phyloP scores from a whole-genome alignment of 257 asterid genomes.

The Thymus mandschuricus region DNA sequence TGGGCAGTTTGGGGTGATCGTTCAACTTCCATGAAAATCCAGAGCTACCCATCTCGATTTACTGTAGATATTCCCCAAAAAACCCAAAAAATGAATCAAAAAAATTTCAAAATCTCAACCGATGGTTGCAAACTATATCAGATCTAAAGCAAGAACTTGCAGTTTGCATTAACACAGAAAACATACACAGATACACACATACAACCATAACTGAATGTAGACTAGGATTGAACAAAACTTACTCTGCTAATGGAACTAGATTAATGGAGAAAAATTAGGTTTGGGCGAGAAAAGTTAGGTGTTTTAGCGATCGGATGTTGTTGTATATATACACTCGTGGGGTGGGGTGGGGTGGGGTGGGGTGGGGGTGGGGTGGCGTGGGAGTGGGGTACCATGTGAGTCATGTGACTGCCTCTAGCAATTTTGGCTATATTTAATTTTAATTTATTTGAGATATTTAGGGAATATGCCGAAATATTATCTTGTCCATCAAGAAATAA shows the following conservation, averaged over 20 bases:
- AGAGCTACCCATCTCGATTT: constrained; percentile 67
- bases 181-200: neutral
- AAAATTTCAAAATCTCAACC: constrained; percentile 31
- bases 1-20: constrained; percentile 87
- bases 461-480: constrained; percentile 30
- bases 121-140: constrained; percentile 14
- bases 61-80: neutral
- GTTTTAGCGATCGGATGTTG: neutral
- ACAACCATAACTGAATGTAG: neutral
- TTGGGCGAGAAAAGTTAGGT: neutral
- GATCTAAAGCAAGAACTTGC: constrained; percentile 26
- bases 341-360: neutral
- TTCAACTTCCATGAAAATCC: constrained; percentile 83
- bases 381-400: constrained; percentile 7
- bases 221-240: constrained; percentile 12
- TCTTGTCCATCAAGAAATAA: constrained; percentile 32
- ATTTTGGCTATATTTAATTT: neutral
- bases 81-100: neutral
- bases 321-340: constrained; percentile 12
- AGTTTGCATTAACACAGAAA: constrained; percentile 9
- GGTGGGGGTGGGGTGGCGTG: neutral
- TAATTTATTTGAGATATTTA: constrained; percentile 30
- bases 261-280: constrained; percentile 12
- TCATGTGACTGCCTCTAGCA: neutral
- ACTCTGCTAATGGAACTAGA: neutral